Evolutionary conservation across 495 filamentous ascomycete species (phyloP).

Genomic region (Penicillium taxi): DNA sequence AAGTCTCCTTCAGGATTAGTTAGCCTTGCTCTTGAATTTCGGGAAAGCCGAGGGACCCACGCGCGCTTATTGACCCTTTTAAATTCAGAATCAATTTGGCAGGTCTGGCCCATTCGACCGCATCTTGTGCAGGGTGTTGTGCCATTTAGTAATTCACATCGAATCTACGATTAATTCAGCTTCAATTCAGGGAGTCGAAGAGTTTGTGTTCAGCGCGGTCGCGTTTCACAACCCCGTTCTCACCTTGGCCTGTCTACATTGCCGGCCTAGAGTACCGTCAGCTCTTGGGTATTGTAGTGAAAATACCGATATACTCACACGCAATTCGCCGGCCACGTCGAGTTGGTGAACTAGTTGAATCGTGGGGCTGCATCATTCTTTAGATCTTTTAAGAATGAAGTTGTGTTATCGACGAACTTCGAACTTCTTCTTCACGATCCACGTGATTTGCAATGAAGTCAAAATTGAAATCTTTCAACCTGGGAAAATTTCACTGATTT

Average conservation of each 20-base stretch:
- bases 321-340: too few species aligned
- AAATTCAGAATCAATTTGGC: conserved; percentile 9
- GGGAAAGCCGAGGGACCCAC: conserved; percentile 1
- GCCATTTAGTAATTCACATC: conserved; percentile 10
- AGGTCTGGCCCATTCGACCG: conserved; percentile 7
- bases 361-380: too few species aligned
- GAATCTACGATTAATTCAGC: conserved; percentile 7
- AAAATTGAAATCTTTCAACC: too few species aligned
- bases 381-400: too few species aligned
- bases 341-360: too few species aligned
- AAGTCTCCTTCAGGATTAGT: conserved; percentile 1
- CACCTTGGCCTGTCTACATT: conserved; percentile 15
- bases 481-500: too few species aligned
- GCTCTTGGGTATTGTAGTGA: too few species aligned
- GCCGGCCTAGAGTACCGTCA: too few species aligned
- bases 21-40: neutral
- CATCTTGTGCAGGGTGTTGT: conserved; percentile 7
- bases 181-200: neutral
- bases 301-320: too few species aligned
- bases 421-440: too few species aligned
- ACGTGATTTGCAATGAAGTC: too few species aligned
- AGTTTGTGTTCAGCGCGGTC: neutral
- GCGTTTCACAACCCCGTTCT: neutral
- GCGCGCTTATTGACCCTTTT: conserved; percentile 12
- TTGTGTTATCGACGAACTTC: too few species aligned